phyloP scores from a whole-genome alignment of 805 yeast genomes.

The Suhomyces prunicola region DNA sequence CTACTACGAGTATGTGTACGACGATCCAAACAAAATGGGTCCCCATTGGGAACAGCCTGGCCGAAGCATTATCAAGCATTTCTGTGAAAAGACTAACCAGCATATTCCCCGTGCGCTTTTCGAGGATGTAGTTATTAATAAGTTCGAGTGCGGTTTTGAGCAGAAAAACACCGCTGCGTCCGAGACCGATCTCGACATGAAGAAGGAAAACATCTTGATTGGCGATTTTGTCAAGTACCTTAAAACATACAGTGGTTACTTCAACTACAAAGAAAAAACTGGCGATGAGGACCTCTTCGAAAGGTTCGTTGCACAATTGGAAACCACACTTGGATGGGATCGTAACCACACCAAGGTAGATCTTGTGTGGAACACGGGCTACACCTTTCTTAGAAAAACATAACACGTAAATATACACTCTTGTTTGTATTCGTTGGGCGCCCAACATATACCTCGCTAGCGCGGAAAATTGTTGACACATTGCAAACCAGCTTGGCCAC shows the following conservation, averaged over 20 bases:
- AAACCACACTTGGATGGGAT: constrained; percentile 45
- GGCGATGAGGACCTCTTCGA: constrained; percentile 35
- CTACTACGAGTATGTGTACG: constrained; percentile 41
- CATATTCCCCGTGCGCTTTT: constrained; percentile 41
- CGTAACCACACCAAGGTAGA: constrained; percentile 37
- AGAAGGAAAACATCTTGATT: constrained; percentile 39
- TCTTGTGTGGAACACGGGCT: constrained; percentile 50
- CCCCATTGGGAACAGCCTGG: constrained; percentile 90
- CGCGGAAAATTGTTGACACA: neutral
- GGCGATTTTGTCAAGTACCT: constrained; percentile 50
- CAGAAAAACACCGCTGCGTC: constrained; percentile 11
- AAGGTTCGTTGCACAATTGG: constrained; percentile 30
- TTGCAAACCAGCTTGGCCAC: neutral
- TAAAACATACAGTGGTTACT: constrained; percentile 70
- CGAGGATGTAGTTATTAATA: constrained; percentile 31
- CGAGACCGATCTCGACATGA: constrained; percentile 24
- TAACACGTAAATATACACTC: neutral
- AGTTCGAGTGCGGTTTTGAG: constrained; percentile 19
- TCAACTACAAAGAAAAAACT: constrained; percentile 46
- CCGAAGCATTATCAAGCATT: constrained; percentile 46
- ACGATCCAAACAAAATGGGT: constrained; percentile 47
- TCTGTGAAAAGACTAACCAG: constrained; percentile 42
- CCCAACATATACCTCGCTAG: neutral
- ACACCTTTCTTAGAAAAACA: constrained; percentile 43
- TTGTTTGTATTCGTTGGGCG: neutral